phyloP scores from a whole-genome alignment of 768 basidiomycete genomes.

The Russula ochroleuca region DNA sequence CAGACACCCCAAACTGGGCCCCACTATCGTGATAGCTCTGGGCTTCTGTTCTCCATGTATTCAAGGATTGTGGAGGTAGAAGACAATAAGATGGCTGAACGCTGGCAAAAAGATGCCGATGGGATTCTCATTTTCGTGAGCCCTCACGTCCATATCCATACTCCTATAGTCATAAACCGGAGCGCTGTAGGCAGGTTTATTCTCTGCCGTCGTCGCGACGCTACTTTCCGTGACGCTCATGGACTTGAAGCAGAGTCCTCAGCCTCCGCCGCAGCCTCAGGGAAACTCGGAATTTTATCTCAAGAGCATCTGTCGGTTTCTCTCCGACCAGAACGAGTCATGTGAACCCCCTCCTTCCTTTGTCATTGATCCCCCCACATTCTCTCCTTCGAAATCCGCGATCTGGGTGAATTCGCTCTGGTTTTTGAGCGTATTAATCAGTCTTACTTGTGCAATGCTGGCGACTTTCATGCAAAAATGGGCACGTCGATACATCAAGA shows the following conservation, averaged over 20 bases:
- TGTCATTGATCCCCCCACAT: not conserved
- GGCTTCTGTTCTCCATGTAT: conserved; percentile 8
- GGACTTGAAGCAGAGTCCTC: conserved; percentile 7
- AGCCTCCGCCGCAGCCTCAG: not conserved
- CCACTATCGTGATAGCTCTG: conserved; percentile 2
- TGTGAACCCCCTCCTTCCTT: not conserved
- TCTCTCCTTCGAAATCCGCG: conserved; percentile 1
- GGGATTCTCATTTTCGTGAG: conserved; percentile 26
- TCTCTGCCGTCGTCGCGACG: conserved; percentile 23
- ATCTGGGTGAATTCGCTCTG: conserved; percentile 15
- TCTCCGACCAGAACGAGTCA: not conserved
- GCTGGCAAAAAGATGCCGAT: conserved; percentile 24
- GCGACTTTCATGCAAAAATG: conserved; percentile 16
- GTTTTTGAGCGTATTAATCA: conserved; percentile 10
- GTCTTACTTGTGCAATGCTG: conserved; percentile 9
- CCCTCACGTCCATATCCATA: not conserved
- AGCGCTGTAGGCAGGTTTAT: conserved; percentile 18
- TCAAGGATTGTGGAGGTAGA: not conserved
- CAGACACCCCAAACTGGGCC: not conserved
- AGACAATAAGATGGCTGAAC: conserved; percentile 4
- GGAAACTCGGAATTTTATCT: not conserved
- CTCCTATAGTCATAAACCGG: not conserved
- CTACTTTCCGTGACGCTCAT: conserved; percentile 17
- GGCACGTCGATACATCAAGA: conserved; percentile 15
- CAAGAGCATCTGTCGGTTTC: not conserved